Percentiles rank a stretch among this genome's conserved stretches.
Evolutionary conservation across 371 early-diverging fungal genomes (phyloP).

Genomic region (Phascolomyces articulosus): DNA sequence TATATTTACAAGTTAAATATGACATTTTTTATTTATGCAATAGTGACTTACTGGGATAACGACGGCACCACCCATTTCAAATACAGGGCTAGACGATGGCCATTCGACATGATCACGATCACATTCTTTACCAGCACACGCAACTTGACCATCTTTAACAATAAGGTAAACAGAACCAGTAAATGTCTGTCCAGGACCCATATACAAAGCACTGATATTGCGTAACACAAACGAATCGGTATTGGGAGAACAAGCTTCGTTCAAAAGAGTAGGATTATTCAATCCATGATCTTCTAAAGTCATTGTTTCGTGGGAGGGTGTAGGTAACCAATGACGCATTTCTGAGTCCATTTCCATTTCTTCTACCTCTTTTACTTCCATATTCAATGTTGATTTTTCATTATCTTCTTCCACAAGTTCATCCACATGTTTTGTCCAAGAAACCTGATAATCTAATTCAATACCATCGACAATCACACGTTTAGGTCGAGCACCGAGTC

Average conservation of each 20-base stretch:
- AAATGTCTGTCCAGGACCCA: constrained; percentile 20
- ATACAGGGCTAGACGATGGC: constrained; percentile 40
- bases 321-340: constrained; percentile 26
- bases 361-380: background rate
- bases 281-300: constrained; percentile 45
- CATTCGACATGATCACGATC: constrained; percentile 39
- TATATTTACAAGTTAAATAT: background rate
- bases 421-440: constrained; percentile 37
- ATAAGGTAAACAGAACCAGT: constrained; percentile 20
- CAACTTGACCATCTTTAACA: constrained; percentile 51
- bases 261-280: constrained; percentile 29
- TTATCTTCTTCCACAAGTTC: constrained; percentile 9
- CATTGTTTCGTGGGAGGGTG: constrained; percentile 31
- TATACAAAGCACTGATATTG: constrained; percentile 51
- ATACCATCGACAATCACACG: constrained; percentile 81
- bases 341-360: background rate
- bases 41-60: constrained; percentile 40
- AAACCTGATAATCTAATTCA: constrained; percentile 43
- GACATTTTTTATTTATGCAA: background rate
- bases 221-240: constrained; percentile 48
- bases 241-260: constrained; percentile 27
- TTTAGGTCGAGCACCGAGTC: constrained; percentile 77
- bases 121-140: constrained; percentile 59
- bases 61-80: constrained; percentile 50
- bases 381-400: background rate